Evolutionary conservation across 805 yeast species (phyloP).

Genomic region (Pichia sporocuriosa): DNA sequence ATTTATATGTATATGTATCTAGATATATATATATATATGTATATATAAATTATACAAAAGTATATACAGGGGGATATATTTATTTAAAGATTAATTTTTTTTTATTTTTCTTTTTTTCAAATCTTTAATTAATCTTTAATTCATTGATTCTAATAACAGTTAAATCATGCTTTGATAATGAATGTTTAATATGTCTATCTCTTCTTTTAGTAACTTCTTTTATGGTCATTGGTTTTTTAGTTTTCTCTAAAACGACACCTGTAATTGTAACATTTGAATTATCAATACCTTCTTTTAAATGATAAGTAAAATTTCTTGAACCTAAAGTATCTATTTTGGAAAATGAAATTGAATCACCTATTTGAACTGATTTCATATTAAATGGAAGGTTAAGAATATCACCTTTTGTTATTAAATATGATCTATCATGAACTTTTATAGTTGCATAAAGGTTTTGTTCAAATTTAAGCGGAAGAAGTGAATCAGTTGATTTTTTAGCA

Average conservation of each 20-base stretch:
- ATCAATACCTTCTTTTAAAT: slow-evolving; percentile 45
- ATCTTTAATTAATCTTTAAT: slow-evolving; percentile 43
- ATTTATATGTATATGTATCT: no score
- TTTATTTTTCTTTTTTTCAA: no score
- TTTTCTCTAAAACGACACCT: slow-evolving; percentile 81
- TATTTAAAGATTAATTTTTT: no score
- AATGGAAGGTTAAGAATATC: slow-evolving; percentile 78
- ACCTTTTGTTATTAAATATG: slow-evolving; percentile 86
- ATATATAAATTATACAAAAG: neutral
- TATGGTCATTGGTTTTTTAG: slow-evolving; percentile 68
- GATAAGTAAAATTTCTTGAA: slow-evolving; percentile 69
- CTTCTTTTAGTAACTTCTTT: slow-evolving; percentile 75
- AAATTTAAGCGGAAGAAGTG: slow-evolving; percentile 53
- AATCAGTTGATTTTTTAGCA: slow-evolving; percentile 6
- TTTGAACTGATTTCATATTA: slow-evolving; percentile 62
- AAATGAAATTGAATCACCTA: slow-evolving; percentile 77
- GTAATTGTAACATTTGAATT: slow-evolving; percentile 50
- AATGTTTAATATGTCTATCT: slow-evolving; percentile 65
- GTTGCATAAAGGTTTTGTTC: slow-evolving; percentile 73
- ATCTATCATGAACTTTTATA: slow-evolving; percentile 72
- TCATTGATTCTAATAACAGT: slow-evolving; percentile 76
- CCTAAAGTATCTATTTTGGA: slow-evolving; percentile 78
- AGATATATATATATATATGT: neutral
- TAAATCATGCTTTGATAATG: slow-evolving; percentile 59
- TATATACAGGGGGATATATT: slow-evolving; percentile 1